A percentile compares a stretch with the other conserved stretches of the same genome.
Conservation (phyloP, 345 rosid genomes). For the Boechera divaricarpa region DNA sequence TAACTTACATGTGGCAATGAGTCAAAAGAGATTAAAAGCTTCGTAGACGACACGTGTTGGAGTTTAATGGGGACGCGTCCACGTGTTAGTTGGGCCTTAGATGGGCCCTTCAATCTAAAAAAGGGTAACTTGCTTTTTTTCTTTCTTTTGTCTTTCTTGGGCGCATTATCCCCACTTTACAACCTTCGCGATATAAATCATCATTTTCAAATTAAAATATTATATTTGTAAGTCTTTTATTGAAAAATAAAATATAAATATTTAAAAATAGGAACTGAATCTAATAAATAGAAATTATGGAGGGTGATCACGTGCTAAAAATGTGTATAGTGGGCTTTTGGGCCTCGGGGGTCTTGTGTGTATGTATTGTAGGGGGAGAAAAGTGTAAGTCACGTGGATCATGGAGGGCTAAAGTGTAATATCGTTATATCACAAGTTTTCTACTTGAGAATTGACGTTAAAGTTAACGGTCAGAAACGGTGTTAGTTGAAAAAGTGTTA, state of each 20-base stretch:
- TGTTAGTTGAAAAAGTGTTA: background rate
- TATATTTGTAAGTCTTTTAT: too few species aligned
- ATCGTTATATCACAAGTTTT: slow-evolving; percentile 15
- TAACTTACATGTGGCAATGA: slow-evolving; percentile 29
- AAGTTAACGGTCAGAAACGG: slow-evolving; percentile 30
- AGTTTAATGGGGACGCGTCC: slow-evolving; percentile 5
- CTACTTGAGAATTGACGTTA: background rate
- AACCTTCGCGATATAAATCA: slow-evolving; percentile 5
- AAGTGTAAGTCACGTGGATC: slow-evolving; percentile 29
- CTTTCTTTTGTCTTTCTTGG: background rate
- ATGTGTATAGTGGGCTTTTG: slow-evolving; percentile 19
- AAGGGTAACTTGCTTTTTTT: background rate
- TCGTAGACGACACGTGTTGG: slow-evolving; percentile 14
- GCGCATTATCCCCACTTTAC: slow-evolving; percentile 16
- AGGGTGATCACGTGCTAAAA: slow-evolving; percentile 15
- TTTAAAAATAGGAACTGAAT: background rate
- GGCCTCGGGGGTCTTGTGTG: slow-evolving; percentile 24
- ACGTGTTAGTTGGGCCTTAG: slow-evolving; percentile 24
- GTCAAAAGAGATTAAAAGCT: slow-evolving; percentile 17
- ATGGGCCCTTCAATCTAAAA: background rate
- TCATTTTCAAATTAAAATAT: background rate
- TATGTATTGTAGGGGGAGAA: background rate
- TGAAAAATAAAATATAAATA: background rate
- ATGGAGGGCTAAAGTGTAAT: slow-evolving; percentile 1
- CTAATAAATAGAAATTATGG: background rate